Conservation (phyloP, 2,329 filamentous ascomycete species). For the Fusarium neocosmosporiellum region DNA sequence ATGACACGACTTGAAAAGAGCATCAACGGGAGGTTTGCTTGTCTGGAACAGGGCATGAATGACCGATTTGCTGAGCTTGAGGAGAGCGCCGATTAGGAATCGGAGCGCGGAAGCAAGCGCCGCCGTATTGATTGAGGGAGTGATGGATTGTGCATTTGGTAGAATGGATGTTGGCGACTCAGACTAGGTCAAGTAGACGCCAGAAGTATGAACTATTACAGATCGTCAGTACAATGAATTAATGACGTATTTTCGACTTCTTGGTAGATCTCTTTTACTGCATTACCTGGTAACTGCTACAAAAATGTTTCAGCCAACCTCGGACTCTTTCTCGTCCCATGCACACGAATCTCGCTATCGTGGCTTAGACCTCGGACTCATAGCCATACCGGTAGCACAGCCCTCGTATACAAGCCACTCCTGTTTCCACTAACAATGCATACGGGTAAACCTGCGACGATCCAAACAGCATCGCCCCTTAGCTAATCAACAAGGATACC, state of each 20-base stretch:
- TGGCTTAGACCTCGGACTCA: neutral
- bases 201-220: neutral
- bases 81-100: neutral
- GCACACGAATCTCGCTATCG: neutral
- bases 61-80: neutral
- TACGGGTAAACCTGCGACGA: neutral
- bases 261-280: neutral
- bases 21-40: neutral
- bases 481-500: conserved; percentile 26
- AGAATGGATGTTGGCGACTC: neutral
- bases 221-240: neutral
- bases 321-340: neutral
- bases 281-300: neutral
- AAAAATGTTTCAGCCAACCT: neutral
- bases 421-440: neutral
- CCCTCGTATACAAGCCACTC: neutral
- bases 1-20: neutral
- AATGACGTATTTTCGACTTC: neutral
- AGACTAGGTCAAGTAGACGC: neutral
- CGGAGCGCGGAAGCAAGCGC: neutral
- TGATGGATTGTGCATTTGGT: neutral
- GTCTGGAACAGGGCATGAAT: neutral
- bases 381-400: neutral
- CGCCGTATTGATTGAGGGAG: neutral
- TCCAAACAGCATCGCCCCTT: neutral